Evolutionary conservation across 2,329 filamentous ascomycete genomes (phyloP).

Genomic region (Didymellaceae sp.): DNA sequence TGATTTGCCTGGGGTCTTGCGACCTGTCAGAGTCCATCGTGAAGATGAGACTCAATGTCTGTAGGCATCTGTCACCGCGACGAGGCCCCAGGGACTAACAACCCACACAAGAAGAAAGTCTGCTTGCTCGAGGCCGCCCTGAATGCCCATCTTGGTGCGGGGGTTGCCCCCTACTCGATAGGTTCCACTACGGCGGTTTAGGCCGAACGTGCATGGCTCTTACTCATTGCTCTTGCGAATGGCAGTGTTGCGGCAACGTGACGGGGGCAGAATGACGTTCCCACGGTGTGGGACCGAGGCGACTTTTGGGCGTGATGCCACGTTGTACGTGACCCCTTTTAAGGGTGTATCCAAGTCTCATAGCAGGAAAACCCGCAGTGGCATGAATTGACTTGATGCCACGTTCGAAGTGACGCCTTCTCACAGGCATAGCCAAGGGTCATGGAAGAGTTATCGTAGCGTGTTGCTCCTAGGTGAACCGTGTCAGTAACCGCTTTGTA

Average conservation of each 20-base stretch:
- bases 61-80: constrained; percentile 43
- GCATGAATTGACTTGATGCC: too few species aligned
- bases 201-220: neutral
- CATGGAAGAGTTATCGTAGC: too few species aligned
- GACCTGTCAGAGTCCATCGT: constrained; percentile 36
- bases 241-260: neutral
- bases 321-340: constrained; percentile 10
- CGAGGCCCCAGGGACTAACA: constrained; percentile 31
- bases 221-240: neutral
- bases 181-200: constrained; percentile 21
- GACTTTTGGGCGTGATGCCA: too few species aligned
- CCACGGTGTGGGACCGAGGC: too few species aligned
- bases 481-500: too few species aligned
- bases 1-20: constrained; percentile 40
- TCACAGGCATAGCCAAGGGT: too few species aligned
- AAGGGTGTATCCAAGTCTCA: too few species aligned
- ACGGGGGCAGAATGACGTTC: too few species aligned
- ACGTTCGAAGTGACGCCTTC: too few species aligned
- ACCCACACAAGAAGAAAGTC: too few species aligned
- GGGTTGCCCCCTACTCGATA: constrained; percentile 38
- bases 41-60: constrained; percentile 34
- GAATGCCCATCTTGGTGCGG: constrained; percentile 28
- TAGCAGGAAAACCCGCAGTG: too few species aligned
- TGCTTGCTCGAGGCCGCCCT: constrained; percentile 29
- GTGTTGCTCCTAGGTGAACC: too few species aligned